Percentiles rank a stretch among this genome's conserved stretches.
Evolutionary conservation across 441 rosid genomes (phyloP).

Genomic region (Brassica hybrid): DNA sequence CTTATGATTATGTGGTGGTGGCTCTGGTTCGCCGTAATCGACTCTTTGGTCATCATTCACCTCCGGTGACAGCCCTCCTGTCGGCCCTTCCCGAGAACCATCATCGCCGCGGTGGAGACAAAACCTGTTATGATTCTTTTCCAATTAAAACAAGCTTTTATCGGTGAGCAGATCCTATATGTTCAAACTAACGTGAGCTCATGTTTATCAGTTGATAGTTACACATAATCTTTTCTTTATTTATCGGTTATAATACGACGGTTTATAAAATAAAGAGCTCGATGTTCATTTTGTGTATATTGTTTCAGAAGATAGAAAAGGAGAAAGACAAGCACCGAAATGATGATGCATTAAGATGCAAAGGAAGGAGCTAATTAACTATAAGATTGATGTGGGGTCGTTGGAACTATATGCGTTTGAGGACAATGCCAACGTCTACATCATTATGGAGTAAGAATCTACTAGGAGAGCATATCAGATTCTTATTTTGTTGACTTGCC

Average conservation of each 20-base stretch:
- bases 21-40: too few species aligned
- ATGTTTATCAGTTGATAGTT: neutral
- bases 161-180: too few species aligned
- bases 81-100: too few species aligned
- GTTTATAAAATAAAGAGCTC: neutral
- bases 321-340: neutral
- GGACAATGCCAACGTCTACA: slow-evolving; percentile 69
- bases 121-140: too few species aligned
- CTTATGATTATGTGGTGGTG: too few species aligned
- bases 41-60: too few species aligned
- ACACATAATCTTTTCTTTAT: neutral
- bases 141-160: too few species aligned
- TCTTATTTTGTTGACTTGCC: slow-evolving; percentile 7
- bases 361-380: neutral
- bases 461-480: slow-evolving; percentile 2
- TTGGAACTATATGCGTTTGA: slow-evolving; percentile 54
- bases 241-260: neutral
- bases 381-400: too few species aligned
- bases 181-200: too few species aligned
- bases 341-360: neutral
- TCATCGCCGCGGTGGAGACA: too few species aligned
- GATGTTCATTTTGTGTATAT: neutral
- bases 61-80: too few species aligned
- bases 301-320: neutral
- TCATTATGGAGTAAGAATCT: slow-evolving; percentile 71